These are phyloP conservation scores for Malus hybrid DNA, from an alignment of 331 rosid genomes.

Conservation along the genomic window DNA sequence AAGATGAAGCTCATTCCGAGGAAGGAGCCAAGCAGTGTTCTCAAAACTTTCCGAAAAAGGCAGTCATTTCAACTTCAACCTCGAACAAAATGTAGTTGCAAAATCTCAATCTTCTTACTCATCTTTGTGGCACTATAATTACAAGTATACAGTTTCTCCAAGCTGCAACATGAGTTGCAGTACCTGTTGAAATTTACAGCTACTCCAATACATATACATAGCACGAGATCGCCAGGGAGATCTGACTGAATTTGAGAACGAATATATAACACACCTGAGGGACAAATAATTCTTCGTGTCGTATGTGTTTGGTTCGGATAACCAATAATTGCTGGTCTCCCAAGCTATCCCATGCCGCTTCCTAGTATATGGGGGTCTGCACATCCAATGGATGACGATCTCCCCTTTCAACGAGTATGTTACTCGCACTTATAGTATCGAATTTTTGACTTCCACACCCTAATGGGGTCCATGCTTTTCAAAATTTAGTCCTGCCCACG, in stretches of 20 bases:
- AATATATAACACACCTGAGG: not conserved
- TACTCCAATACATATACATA: not conserved
- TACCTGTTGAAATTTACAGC: not conserved
- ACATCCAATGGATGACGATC: not conserved
- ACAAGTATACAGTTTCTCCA: not conserved
- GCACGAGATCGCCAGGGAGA: not conserved
- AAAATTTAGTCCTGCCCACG: slow-evolving; percentile 17
- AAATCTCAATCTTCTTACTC: not conserved
- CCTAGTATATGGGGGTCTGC: not conserved
- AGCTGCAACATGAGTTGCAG: not conserved
- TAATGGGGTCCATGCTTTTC: not conserved
- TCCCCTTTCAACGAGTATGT: not conserved
- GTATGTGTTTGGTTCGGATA: not conserved
- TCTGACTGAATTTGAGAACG: not conserved
- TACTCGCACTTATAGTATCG: not conserved
- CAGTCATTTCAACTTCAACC: not conserved
- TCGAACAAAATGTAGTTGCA: not conserved
- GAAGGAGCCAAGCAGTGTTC: too few relatives aligned
- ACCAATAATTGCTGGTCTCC: not conserved
- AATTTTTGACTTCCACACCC: not conserved
- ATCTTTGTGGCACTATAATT: too few relatives aligned
- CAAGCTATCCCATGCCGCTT: not conserved
- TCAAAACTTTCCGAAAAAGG: too few relatives aligned
- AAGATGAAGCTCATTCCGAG: too few relatives aligned
- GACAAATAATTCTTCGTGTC: not conserved